Evolutionary conservation across 2,329 filamentous ascomycete genomes (phyloP), one percentile per base, ranked within the genome.

Genomic region (Pyrenophora graminea): DNA sequence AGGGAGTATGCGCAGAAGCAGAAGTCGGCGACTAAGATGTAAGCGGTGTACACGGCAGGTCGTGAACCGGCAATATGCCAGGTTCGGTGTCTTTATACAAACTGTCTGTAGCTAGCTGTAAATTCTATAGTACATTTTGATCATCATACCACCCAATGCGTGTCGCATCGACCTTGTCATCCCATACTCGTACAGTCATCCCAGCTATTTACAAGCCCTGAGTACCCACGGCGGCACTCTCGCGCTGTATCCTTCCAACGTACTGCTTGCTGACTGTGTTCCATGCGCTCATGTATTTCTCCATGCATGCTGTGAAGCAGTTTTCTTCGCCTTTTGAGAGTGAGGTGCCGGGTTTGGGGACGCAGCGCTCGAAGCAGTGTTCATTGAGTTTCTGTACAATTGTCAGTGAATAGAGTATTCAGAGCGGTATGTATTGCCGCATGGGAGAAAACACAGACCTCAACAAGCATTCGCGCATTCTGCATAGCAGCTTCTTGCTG

Each of bases 1-100:
- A 87, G 86, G 73, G 91, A 99, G 62, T 99, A 84, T 69, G 82
- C 79, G 59, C 77, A 85, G 56, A 75, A 79, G 59, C 84, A 86
- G 71, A 78, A 77, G 71, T 71, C 62, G 17, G 74, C 78, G 55
- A 59, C 52, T 2, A 71, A 72, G 63, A 59, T 64, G 19, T 65
- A 44, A 56, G 52, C 21, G 23, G 23, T 25, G 23, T 25, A 25
- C 30, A 51, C 44, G 48, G 53, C 51, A 48, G 44, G 31, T 43
- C 27, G 13, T 43, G 18, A 33, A 38, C 18, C 31, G 37, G 45
- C 37, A 27, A 45, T 51, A 34, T 51, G 39, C 40, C 41, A 40
- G 30, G 33, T 33, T 10, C 44, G 8, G 21, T 46, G 19, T 40
- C 36, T 38, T 32, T 38, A 34, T 49, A 34, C 15, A 45, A 36